These are phyloP conservation scores for Neospora caninum DNA, from an alignment of 169 alveolate species.

Conservation along the genomic window DNA sequence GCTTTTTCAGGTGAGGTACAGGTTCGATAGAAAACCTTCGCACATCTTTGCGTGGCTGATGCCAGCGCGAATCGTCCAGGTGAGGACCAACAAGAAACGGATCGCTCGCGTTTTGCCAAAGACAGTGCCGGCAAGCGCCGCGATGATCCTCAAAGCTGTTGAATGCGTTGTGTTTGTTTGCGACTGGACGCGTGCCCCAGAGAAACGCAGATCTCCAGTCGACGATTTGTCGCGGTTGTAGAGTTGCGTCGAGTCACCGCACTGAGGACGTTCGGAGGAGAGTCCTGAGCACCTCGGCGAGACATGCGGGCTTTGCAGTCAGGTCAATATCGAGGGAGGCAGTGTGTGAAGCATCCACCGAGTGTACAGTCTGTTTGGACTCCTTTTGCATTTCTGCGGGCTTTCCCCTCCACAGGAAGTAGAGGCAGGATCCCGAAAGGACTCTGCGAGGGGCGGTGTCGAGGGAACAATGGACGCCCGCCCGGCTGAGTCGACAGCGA, in stretches of 20 bases:
- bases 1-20: background rate
- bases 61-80: constrained; percentile 43
- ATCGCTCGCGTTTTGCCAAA: background rate
- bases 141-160: too few species aligned
- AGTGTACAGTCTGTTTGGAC: too few species aligned
- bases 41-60: constrained; percentile 52
- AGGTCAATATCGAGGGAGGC: too few species aligned
- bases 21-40: constrained; percentile 4
- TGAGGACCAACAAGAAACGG: background rate
- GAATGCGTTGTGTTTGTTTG: background rate
- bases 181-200: background rate
- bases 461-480: background rate
- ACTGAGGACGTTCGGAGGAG: too few species aligned
- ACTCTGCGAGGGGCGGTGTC: background rate
- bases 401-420: background rate
- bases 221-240: too few species aligned
- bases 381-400: too few species aligned
- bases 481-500: background rate
- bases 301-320: too few species aligned
- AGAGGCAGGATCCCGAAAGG: background rate
- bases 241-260: too few species aligned
- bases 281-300: too few species aligned
- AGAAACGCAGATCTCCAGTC: too few species aligned
- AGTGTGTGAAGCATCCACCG: too few species aligned
- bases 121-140: too few species aligned